Percentiles rank a stretch among this genome's conserved stretches.
phyloP scores from a whole-genome alignment of 1,139 yeast species.

The Cylindricascospora bacillispora region DNA sequence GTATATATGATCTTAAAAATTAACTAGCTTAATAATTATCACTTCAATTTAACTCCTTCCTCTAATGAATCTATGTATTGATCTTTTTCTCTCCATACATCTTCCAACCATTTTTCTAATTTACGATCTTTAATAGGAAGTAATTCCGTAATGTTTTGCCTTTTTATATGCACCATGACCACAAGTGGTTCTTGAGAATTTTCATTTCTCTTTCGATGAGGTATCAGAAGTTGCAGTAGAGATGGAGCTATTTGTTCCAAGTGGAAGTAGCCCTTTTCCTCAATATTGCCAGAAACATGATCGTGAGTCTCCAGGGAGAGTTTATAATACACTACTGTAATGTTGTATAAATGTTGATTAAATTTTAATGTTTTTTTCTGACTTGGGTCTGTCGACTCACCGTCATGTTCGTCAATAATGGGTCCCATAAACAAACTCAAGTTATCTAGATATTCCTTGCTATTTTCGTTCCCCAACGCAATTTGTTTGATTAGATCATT shows the following conservation, averaged over 20 bases:
- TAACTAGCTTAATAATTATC: too few relatives aligned
- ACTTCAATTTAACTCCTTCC: constrained; percentile 21
- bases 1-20: too few relatives aligned
- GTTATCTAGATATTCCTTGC: too few relatives aligned
- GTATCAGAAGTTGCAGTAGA: constrained; percentile 41
- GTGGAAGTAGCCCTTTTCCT: constrained; percentile 19
- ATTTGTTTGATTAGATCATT: constrained; percentile 21
- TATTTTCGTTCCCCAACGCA: constrained; percentile 2
- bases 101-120: constrained; percentile 62
- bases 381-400: background rate
- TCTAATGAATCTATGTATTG: constrained; percentile 29
- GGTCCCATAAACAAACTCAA: background rate
- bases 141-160: constrained; percentile 35
- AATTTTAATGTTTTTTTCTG: background rate
- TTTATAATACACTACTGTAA: constrained; percentile 36
- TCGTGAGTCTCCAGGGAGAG: constrained; percentile 16
- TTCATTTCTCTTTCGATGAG: constrained; percentile 10
- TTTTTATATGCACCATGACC: constrained; percentile 38
- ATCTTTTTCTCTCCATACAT: constrained; percentile 61
- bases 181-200: constrained; percentile 28
- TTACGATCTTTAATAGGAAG: constrained; percentile 37
- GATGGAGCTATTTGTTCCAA: constrained; percentile 35
- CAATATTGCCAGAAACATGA: constrained; percentile 14
- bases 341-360: constrained; percentile 31
- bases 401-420: too few relatives aligned